Base-by-base conservation (phyloP, 1,139 yeast species). In the Hemisphaericaspora subhashii region DNA sequence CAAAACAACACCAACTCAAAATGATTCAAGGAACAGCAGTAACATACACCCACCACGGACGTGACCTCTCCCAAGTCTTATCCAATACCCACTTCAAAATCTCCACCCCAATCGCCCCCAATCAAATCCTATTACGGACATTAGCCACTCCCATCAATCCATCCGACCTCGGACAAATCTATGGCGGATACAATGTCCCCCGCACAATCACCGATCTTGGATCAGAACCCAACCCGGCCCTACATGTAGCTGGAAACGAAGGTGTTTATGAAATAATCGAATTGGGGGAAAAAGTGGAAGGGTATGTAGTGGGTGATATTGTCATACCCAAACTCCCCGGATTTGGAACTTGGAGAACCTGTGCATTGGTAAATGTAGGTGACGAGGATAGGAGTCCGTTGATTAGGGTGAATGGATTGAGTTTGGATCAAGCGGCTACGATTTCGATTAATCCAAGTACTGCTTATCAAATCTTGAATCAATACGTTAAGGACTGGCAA, bases 81-180 rank as follows among this genome's bases (percentile, higher is more conserved):
- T 11, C 31, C 3, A 43, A 42, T 8, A 48, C 59, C 12, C 34
- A 35, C 1, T 55, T 43, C 51, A 61, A 65, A 15, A 63, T 79
- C 34, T 66, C 64, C 33, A 55, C 62, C 31, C 53, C 57, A 7
- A 57, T 68, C 16, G 57, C 58, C 31, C 55, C 64, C 23, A 55
- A 66, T 38, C 68, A 79, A 39, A 70, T 81, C 14, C 60, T 81
- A 16, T 62, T 81, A 27, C 66, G 74, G 53, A 62, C 84, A 7
- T 62, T 89, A 39, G 96, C 95, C 0, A 78, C 88, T 39, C 96
- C 98, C 3, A 75, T 90, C 47, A 90, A 90, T 55, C 98, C 98
- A 0, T 85, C 96, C 0, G 98, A 90, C 56, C 74, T 88, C 58
- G 86, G 86, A 55, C 97, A 89, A 62, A 71, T 90, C 47, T 89